Evolutionary conservation across 176 grass and related monocot species (phyloP).

Genomic region (Aegilops speltoides): DNA sequence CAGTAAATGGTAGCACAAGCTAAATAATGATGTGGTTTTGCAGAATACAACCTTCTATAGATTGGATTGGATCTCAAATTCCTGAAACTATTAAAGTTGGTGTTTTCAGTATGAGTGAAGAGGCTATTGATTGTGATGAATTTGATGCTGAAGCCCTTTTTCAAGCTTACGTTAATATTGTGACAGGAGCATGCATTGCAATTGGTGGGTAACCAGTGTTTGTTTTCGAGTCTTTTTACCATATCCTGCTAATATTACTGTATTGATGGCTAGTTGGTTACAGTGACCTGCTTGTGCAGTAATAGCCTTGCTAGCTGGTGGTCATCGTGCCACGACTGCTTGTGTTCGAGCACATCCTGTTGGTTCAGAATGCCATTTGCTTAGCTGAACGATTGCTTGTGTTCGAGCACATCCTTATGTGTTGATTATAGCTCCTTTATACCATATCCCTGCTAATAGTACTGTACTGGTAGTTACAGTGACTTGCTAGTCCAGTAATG

Average conservation of each 20-base stretch:
- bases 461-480: not conserved
- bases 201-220: conserved; percentile 63
- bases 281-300: not conserved
- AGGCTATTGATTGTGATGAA: conserved; percentile 53
- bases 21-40: conserved; percentile 24
- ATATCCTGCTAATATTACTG: not conserved
- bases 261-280: not conserved
- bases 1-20: conserved; percentile 6
- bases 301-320: not conserved
- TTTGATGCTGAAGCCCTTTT: conserved; percentile 80
- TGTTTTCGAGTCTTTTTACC: conserved; percentile 5
- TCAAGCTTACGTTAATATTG: conserved; percentile 95
- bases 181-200: conserved; percentile 86
- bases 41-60: conserved; percentile 75
- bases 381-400: not conserved
- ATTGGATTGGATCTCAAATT: conserved; percentile 87
- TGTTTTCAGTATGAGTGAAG: conserved; percentile 59
- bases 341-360: not conserved
- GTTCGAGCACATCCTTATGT: not conserved
- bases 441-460: not conserved
- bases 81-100: conserved; percentile 72
- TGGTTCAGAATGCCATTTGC: not conserved
- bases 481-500: not conserved
- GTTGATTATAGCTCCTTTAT: not conserved
- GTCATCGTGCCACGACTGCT: not conserved